Base-by-base conservation (phyloP, 495 filamentous ascomycete species). In the Tuber indicum region DNA sequence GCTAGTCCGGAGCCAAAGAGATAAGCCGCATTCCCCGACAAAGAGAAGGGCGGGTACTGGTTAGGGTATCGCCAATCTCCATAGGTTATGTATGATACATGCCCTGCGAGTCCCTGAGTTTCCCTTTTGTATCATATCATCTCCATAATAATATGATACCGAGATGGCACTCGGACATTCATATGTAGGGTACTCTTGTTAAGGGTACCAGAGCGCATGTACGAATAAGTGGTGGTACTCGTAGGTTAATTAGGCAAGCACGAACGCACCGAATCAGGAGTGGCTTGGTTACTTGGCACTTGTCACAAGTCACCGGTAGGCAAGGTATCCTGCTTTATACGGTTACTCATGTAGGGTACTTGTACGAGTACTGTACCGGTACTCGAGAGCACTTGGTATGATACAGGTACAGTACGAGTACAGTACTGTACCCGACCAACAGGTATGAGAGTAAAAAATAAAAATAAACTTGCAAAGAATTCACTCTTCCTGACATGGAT, bases 1-100 rank as follows among this genome's bases (percentile, higher is more conserved):
- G 58, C 58, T 66, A 66, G 58, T 66, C 58, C 16, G 58, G 58
- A 66, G 58, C 58, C 58, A 66, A 36, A 66, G 32, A 66, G 58
- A 66, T 32, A 66, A 66, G 58, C 58, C 58, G n/a, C 58, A 32
- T 32, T 66, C 58, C 58, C 58, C 58, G 58, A 66, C 58, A 36
- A 32, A 66, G 26, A 14, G 58, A 66, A 66, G 58, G 58, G 26
- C 26, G 58, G 58, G 58, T 26, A 41, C 39, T 5, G 39, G 39
- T 41, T 41, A 26, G 26, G 3, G 52, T 62, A 62, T 26, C 9
- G 52, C 52, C n/a, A 62, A 62, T 62, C 52, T n/a, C n/a, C 58
- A 36, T 46, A 46, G 4, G 39, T 41, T 41, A 41, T 41, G 39
- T 41, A 41, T 41, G 39, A 5, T 41, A 17, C 26, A 26, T 17